phyloP scores from a whole-genome alignment of 2,329 filamentous ascomycete species.

The Fusarium begoniae region DNA sequence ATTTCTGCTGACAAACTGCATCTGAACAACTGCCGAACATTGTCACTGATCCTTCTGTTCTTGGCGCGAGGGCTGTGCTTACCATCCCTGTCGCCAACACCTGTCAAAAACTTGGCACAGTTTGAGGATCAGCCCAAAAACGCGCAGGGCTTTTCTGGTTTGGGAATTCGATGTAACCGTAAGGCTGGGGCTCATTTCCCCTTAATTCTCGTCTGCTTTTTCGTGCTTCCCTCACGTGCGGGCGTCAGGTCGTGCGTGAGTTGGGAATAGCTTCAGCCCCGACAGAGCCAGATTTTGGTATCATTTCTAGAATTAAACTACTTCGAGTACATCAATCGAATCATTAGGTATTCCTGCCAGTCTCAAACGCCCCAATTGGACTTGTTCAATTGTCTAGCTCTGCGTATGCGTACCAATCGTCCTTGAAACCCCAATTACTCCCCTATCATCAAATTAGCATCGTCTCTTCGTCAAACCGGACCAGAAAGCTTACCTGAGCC shows the following conservation, averaged over 20 bases:
- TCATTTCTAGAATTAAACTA: not conserved
- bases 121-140: not conserved
- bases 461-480: rapidly evolving
- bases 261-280: not conserved
- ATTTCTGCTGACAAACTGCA: not conserved
- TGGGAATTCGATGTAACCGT: not conserved
- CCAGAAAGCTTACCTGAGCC: not conserved
- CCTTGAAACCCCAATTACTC: conserved; percentile 10
- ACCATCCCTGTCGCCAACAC: not conserved
- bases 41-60: not conserved
- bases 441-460: not conserved
- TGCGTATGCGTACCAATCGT: conserved; percentile 14
- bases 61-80: not conserved
- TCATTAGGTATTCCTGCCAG: not conserved
- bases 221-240: not conserved
- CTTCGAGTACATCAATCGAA: no score
- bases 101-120: not conserved
- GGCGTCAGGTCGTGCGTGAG: not conserved
- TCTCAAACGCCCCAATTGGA: no score
- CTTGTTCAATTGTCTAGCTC: not conserved
- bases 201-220: not conserved
- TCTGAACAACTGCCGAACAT: not conserved
- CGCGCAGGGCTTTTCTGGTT: not conserved
- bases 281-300: not conserved
- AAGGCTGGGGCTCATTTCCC: not conserved